phyloP scores from a whole-genome alignment of 148 eudicot species.

The Rhododendron simsii region DNA sequence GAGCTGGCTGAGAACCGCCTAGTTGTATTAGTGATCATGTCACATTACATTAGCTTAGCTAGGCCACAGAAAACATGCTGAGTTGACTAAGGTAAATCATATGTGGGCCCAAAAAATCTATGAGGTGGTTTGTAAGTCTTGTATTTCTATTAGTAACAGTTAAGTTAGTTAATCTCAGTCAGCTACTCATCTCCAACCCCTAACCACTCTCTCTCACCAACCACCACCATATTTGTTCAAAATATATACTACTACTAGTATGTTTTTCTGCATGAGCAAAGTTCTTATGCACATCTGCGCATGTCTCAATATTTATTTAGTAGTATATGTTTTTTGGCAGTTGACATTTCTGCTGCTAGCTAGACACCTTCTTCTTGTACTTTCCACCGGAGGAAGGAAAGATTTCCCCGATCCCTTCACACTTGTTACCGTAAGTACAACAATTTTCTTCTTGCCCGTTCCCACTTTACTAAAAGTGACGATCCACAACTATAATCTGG shows the following conservation, averaged over 20 bases:
- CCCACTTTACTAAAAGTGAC: neutral
- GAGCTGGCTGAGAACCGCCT: no score
- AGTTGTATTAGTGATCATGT: neutral
- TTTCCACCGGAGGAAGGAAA: constrained; percentile 27
- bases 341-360: constrained; percentile 47
- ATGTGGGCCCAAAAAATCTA: neutral
- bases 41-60: neutral
- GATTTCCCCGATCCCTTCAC: constrained; percentile 50
- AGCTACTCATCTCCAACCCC: neutral
- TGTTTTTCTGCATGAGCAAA: neutral
- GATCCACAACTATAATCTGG: neutral
- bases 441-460: neutral
- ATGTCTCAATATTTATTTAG: neutral
- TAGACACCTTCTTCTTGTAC: constrained; percentile 40
- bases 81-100: neutral
- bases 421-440: constrained; percentile 44
- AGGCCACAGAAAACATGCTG: neutral
- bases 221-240: neutral
- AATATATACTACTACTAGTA: neutral
- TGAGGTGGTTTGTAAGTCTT: neutral
- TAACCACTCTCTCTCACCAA: neutral
- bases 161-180: neutral
- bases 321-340: constrained; percentile 27
- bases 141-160: neutral
- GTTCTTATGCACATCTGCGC: neutral